phyloP scores from a whole-genome alignment of 2,329 filamentous ascomycete genomes.

The Xylariaceae sp. region DNA sequence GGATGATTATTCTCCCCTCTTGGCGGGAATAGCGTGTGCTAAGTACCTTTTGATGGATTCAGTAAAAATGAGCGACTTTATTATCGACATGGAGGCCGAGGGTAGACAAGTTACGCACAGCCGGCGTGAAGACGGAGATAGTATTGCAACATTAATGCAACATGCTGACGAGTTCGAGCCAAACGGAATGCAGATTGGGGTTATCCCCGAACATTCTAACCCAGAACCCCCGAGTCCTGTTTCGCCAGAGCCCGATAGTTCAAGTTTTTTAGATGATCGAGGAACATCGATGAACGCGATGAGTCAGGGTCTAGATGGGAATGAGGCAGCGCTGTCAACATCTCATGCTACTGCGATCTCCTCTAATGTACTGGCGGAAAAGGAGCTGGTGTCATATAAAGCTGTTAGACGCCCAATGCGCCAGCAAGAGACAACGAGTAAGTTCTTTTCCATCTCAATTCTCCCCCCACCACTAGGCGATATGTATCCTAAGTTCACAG shows the following conservation, averaged over 20 bases:
- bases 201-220: neutral
- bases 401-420: neutral
- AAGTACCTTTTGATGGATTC: neutral
- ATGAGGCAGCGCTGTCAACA: neutral
- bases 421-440: constrained; percentile 11
- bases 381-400: constrained; percentile 1
- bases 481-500: neutral
- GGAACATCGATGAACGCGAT: neutral
- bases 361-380: neutral
- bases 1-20: neutral
- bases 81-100: constrained; percentile 20
- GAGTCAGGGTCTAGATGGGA: neutral
- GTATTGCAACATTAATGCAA: neutral
- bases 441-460: neutral
- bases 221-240: constrained; percentile 1
- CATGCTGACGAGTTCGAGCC: neutral
- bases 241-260: constrained; percentile 7
- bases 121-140: constrained; percentile 8
- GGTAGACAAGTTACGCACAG: constrained; percentile 13
- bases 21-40: neutral
- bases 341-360: neutral
- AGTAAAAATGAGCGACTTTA: constrained; percentile 23
- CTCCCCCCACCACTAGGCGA: neutral
- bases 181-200: neutral
- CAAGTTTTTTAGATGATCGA: neutral